phyloP scores from a whole-genome alignment of 768 basidiomycete species.

The Rhodotorula taiwanensis region DNA sequence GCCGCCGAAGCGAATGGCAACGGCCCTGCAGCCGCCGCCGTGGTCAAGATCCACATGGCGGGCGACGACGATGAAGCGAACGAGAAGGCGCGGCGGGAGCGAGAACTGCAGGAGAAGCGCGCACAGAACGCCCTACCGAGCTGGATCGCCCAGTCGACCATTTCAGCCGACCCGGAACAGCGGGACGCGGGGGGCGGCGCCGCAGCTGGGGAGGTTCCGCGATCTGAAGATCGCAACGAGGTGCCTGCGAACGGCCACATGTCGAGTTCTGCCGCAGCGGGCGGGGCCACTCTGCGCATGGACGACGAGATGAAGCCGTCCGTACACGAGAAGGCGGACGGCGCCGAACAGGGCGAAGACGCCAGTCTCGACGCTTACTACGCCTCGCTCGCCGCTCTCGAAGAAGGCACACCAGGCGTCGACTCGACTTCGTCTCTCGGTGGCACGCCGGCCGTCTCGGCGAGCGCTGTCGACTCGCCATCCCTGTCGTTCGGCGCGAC shows the following conservation, averaged over 20 bases:
- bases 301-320: constrained; percentile 7
- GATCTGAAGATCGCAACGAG: not conserved
- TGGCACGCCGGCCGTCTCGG: not conserved
- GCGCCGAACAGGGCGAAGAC: not conserved
- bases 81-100: constrained; percentile 62
- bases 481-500: not conserved
- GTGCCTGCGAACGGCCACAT: not conserved
- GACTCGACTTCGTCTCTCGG: not conserved
- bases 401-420: not conserved
- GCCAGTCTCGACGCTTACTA: constrained; percentile 41
- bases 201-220: constrained; percentile 47
- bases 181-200: not conserved
- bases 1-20: constrained; percentile 39
- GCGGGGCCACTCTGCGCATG: constrained; percentile 11
- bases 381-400: constrained; percentile 18
- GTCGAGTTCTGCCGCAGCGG: not conserved
- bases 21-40: constrained; percentile 57
- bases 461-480: not conserved
- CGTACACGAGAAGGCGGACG: not conserved
- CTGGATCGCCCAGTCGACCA: constrained; percentile 95
- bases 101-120: constrained; percentile 75
- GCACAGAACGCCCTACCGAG: constrained; percentile 81
- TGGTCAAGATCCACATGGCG: constrained; percentile 63
- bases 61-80: constrained; percentile 85
- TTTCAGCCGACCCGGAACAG: constrained; percentile 72